Evolutionary conservation across 2,329 filamentous ascomycete genomes (phyloP).

Genomic region (Acrodontium crateriforme): DNA sequence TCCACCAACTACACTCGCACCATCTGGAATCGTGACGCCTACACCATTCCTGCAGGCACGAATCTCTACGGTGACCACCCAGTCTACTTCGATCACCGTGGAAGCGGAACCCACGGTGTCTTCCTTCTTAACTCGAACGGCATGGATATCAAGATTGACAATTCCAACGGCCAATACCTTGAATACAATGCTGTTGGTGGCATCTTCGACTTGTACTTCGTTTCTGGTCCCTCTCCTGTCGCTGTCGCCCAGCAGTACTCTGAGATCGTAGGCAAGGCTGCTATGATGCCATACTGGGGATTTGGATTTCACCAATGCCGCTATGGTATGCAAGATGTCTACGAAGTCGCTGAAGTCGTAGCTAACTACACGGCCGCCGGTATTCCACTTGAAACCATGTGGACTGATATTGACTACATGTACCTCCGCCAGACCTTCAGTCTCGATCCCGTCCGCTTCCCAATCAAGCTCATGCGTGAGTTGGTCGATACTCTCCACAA

Average conservation of each 20-base stretch:
- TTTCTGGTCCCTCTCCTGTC: constrained; percentile 33
- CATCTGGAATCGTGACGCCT: constrained; percentile 56
- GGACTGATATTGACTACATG: constrained; percentile 24
- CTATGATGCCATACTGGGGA: constrained; percentile 39
- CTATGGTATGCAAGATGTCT: constrained; percentile 41
- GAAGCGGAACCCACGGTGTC: constrained; percentile 45
- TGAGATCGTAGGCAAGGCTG: constrained; percentile 34
- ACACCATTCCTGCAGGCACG: constrained; percentile 29
- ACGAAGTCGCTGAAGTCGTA: constrained; percentile 51
- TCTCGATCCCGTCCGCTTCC: constrained; percentile 49
- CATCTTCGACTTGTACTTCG: constrained; percentile 50
- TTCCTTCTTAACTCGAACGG: constrained; percentile 60
- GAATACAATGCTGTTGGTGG: constrained; percentile 72
- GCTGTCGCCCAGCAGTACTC: constrained; percentile 37
- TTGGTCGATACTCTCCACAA: constrained; percentile 43
- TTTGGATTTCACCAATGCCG: constrained; percentile 41
- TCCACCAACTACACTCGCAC: constrained; percentile 57
- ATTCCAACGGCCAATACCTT: constrained; percentile 52
- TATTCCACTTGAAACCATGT: constrained; percentile 51
- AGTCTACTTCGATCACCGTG: constrained; percentile 60
- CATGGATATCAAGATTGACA: constrained; percentile 65
- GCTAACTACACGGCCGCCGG: constrained; percentile 46
- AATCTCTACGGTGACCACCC: constrained; percentile 65
- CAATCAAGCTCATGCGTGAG: constrained; percentile 47
- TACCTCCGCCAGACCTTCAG: constrained; percentile 45